Conservation (phyloP, 1,284 basidiomycete species). For the Caloboletus firmus region DNA sequence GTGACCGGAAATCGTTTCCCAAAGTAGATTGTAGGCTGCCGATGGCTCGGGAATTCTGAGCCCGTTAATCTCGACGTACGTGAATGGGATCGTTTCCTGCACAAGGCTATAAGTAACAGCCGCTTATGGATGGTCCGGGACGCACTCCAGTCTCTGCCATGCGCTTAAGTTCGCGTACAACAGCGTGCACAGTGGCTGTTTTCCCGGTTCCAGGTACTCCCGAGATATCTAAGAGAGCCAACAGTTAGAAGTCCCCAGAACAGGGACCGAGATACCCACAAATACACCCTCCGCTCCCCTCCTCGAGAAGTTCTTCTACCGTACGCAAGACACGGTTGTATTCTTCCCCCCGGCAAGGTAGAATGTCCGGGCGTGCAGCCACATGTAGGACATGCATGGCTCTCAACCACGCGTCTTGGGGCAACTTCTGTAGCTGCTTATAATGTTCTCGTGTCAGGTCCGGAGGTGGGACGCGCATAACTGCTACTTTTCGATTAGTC, state of each 20-base stretch:
- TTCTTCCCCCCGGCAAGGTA: slow-evolving; percentile 91
- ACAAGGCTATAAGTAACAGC: not conserved
- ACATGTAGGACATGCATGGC: slow-evolving; percentile 92
- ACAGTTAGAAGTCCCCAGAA: not conserved
- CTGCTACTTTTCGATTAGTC: slow-evolving; percentile 34
- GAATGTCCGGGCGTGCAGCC: slow-evolving; percentile 84
- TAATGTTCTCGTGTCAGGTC: slow-evolving; percentile 39
- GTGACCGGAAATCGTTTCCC: slow-evolving; percentile 84
- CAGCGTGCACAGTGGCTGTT: slow-evolving; percentile 95
- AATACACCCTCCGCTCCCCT: slow-evolving; percentile 92
- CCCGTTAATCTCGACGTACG: slow-evolving; percentile 98
- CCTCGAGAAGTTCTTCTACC: slow-evolving; percentile 86
- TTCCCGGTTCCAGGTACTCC: slow-evolving; percentile 99
- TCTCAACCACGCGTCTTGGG: slow-evolving; percentile 76
- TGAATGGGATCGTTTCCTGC: slow-evolving; percentile 90
- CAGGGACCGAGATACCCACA: slow-evolving; percentile 57
- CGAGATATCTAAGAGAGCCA: slow-evolving; percentile 74
- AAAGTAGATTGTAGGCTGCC: slow-evolving; percentile 85
- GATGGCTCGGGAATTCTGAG: slow-evolving; percentile 88
- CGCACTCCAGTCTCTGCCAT: slow-evolving; percentile 80
- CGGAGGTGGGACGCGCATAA: slow-evolving; percentile 39
- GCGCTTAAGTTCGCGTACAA: slow-evolving; percentile 83
- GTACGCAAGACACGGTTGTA: slow-evolving; percentile 76
- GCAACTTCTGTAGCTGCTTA: slow-evolving; percentile 46
- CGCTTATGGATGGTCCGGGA: slow-evolving; percentile 8